Evolutionary conservation across 352 stramenopile species (phyloP).

Genomic region (Plasmopara halstedii): DNA sequence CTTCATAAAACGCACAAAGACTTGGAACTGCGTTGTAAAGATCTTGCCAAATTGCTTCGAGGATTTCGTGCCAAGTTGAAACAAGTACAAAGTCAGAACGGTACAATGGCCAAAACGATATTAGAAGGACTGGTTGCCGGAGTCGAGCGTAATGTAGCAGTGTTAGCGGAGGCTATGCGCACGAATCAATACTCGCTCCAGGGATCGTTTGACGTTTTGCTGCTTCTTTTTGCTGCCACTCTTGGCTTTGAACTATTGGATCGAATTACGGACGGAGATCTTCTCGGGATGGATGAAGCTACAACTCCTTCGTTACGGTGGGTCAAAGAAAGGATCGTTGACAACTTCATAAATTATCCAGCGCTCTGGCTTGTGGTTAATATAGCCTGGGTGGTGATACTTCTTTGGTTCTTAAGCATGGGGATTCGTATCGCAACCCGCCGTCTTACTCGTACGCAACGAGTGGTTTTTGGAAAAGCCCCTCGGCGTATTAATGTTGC

Average conservation of each 20-base stretch:
- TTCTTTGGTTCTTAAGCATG: conserved; percentile 24
- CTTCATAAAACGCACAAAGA: conserved; percentile 75
- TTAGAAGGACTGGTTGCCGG: conserved; percentile 52
- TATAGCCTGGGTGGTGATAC: conserved; percentile 36
- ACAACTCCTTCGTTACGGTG: conserved; percentile 37
- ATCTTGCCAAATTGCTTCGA: conserved; percentile 89
- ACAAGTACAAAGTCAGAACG: conserved; percentile 73
- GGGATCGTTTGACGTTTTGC: conserved; percentile 79
- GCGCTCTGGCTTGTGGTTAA: conserved; percentile 48
- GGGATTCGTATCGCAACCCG: conserved; percentile 33
- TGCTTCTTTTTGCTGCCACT: conserved; percentile 88
- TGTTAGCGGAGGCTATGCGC: conserved; percentile 47
- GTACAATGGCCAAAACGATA: conserved; percentile 67
- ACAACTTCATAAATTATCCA: conserved; percentile 31
- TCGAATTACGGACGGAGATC: conserved; percentile 89
- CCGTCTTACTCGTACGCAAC: conserved; percentile 31
- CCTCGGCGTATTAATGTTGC: conserved; percentile 42
- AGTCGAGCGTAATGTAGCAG: conserved; percentile 55
- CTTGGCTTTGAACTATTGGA: conserved; percentile 94
- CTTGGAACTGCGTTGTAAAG: conserved; percentile 87
- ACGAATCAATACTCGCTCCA: conserved; percentile 60
- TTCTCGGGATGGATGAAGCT: conserved; percentile 62
- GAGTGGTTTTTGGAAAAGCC: conserved; percentile 28
- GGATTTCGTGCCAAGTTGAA: conserved; percentile 88
- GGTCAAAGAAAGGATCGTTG: conserved; percentile 38